Conservation (phyloP, 2,329 filamentous ascomycete species). For the Nothophaeocryptopus gaeumannii region DNA sequence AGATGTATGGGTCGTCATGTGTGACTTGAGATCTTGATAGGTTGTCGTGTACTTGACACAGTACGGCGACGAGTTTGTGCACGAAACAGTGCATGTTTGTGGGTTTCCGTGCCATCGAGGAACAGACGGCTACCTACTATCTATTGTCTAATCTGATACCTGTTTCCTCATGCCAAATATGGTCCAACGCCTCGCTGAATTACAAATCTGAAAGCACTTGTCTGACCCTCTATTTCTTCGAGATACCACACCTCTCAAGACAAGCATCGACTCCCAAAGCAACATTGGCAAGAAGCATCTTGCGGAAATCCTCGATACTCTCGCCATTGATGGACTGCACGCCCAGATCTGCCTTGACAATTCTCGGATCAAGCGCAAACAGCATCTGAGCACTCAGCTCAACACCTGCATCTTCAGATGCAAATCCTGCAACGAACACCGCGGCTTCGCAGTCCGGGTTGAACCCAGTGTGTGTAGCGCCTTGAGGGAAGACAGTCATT, state of each 20-base stretch:
- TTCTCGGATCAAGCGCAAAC: conserved; percentile 43
- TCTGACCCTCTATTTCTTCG: conserved; percentile 2
- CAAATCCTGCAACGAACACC: conserved; percentile 52
- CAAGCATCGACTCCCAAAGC: conserved; percentile 55
- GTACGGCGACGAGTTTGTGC: too few relatives aligned
- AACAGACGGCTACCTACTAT: too few relatives aligned
- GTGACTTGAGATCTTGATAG: too few relatives aligned
- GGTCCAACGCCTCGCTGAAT: too few relatives aligned
- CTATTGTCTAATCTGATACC: too few relatives aligned
- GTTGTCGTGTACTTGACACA: too few relatives aligned
- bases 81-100: too few relatives aligned
- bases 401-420: conserved; percentile 53
- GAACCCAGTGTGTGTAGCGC: conserved; percentile 55
- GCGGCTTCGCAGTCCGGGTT: conserved; percentile 55
- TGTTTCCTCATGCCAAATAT: too few relatives aligned
- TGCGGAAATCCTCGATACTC: conserved; percentile 38
- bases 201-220: too few relatives aligned
- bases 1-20: too few relatives aligned
- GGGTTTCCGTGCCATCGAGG: too few relatives aligned
- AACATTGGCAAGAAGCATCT: conserved; percentile 47
- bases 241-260: conserved; percentile 49
- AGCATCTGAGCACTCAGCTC: conserved; percentile 52
- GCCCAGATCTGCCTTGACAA: conserved; percentile 39
- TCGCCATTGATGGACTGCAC: conserved; percentile 32
- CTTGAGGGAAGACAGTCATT: conserved; percentile 56